Base-by-base conservation (phyloP, 2,329 filamentous ascomycete genomes). In the Tolypocladium capitatum region DNA sequence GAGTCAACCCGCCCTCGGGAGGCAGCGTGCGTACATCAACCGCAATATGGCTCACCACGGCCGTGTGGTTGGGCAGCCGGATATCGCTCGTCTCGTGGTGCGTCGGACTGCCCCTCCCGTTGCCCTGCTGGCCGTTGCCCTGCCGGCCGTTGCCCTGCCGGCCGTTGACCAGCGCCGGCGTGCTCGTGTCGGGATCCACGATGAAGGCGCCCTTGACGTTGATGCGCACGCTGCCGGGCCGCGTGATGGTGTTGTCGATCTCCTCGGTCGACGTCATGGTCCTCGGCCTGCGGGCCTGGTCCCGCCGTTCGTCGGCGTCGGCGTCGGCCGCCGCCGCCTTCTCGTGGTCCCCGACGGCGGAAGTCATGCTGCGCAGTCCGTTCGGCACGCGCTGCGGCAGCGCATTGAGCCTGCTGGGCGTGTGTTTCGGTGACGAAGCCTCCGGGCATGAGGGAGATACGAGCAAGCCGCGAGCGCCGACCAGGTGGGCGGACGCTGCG, bases 171-270 rank as follows among this genome's bases (percentile, higher is more conserved):
- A n/a, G n/a, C n/a, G 24, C 68, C 48, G 79, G 69, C 44, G 75
- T 78, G 20, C 66, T 65, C 4, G 76, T 72, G 55, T 87, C 84
- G 52, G 91, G 83, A 61, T 96, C 88, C 58, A 95, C 89, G 55
- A 98, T 97, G 62, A 95, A 96, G 35, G 92, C 92, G 60, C 91
- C 92, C 64, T 89, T 82, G 54, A 97, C 91, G 63, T 98, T 97
- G 71, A 98, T 97, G 68, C 86, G 84, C 60, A 96, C 89, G 14
- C 85, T 77, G 24, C 80, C 80, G 2, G 80, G 80, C 56, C 78
- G 76, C 47, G 69, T 75, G 58, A 83, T 76, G 44, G 76, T 76
- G 57, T 69, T 78, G 62, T 78, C 74, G 48, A 80, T 79, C 63
- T 79, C 75, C 56, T 75, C 70, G 11, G 72, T 74, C 52, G 69